Evolutionary conservation across 2,329 filamentous ascomycete species (phyloP).

Genomic region (Fusarium circinatum): DNA sequence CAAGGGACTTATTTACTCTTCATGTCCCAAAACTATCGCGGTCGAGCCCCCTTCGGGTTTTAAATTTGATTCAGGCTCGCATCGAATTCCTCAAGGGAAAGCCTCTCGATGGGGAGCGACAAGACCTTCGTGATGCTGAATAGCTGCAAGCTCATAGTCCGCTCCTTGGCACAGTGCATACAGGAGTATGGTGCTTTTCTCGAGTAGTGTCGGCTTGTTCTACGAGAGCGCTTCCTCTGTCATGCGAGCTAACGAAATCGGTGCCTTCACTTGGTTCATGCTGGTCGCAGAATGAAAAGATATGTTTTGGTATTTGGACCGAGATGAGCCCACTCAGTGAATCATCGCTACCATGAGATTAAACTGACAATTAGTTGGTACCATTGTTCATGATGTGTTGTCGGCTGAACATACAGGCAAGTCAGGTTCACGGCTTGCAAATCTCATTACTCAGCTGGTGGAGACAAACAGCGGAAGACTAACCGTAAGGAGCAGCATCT

Average conservation of each 20-base stretch:
- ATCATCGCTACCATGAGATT: neutral
- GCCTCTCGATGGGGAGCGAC: neutral
- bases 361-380: neutral
- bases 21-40: neutral
- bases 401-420: neutral
- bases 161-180: neutral
- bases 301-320: neutral
- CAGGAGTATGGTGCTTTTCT: neutral
- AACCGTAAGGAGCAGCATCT: conserved; percentile 5
- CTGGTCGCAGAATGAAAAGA: neutral
- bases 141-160: neutral
- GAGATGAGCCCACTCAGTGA: no score
- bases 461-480: conserved; percentile 4
- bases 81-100: neutral
- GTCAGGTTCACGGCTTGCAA: neutral
- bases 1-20: neutral
- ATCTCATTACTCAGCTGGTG: neutral
- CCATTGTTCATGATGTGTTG: accelerated
- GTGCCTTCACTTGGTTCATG: neutral
- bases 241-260: neutral
- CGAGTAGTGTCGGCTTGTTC: neutral
- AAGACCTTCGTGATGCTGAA: neutral
- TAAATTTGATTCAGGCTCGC: neutral
- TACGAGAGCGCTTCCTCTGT: neutral
- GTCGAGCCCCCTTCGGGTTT: neutral